Evolutionary conservation across 176 grass and related monocot species (phyloP).

Genomic region (Juncus effusus): DNA sequence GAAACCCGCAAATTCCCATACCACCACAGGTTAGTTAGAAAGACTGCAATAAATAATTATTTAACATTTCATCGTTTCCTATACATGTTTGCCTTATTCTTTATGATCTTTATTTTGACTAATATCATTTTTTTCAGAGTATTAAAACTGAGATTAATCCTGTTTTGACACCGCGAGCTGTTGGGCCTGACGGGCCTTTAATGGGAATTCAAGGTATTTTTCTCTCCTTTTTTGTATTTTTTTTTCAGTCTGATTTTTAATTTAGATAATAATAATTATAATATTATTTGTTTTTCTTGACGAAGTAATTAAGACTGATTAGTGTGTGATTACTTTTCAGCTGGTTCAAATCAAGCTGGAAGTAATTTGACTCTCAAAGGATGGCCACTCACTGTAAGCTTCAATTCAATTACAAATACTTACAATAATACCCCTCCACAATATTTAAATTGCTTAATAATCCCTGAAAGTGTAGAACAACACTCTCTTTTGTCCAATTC

Average conservation of each 20-base stretch:
- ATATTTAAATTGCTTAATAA: too few species aligned
- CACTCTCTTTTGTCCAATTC: too few species aligned
- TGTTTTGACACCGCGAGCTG: slow-evolving; percentile 66
- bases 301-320: background rate
- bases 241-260: slow-evolving; percentile 8
- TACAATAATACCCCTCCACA: too few species aligned
- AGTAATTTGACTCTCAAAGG: slow-evolving; percentile 98
- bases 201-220: slow-evolving; percentile 81
- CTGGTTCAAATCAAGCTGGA: slow-evolving; percentile 88
- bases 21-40: slow-evolving; percentile 53
- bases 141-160: slow-evolving; percentile 96
- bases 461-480: too few species aligned
- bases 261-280: slow-evolving; percentile 10
- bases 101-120: slow-evolving; percentile 25
- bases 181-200: slow-evolving; percentile 73
- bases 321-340: slow-evolving; percentile 30
- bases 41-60: background rate
- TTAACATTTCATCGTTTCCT: slow-evolving; percentile 22
- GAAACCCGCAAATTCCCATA: slow-evolving; percentile 80
- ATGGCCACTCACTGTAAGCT: slow-evolving; percentile 92
- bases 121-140: slow-evolving; percentile 44
- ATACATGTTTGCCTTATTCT: background rate
- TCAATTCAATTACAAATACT: slow-evolving; percentile 4
- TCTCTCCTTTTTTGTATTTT: background rate
- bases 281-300: slow-evolving; percentile 17